A percentile compares a stretch with the other conserved stretches of the same genome.
phyloP scores from a whole-genome alignment of 1,284 basidiomycete genomes.

The Fomitopsis pinicola region DNA sequence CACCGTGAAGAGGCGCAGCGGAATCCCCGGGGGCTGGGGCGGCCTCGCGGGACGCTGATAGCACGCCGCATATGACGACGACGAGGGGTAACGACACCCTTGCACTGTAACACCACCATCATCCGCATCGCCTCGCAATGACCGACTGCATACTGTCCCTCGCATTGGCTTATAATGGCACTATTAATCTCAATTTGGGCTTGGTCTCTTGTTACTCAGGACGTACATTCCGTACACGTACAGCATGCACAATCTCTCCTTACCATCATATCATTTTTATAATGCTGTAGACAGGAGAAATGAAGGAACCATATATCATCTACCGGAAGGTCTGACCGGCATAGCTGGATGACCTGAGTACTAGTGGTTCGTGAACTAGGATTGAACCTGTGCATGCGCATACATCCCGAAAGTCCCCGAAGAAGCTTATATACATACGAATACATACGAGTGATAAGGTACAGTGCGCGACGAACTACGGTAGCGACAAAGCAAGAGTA shows the following conservation, averaged over 20 bases:
- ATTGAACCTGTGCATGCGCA: not conserved
- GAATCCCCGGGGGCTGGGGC: constrained; percentile 23
- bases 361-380: no score
- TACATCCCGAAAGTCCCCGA: not conserved
- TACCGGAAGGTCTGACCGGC: not conserved
- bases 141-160: not conserved
- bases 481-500: not conserved
- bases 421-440: not conserved
- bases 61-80: not conserved
- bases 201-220: not conserved
- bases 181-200: not conserved
- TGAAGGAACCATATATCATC: not conserved
- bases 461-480: not conserved
- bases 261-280: not conserved
- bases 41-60: constrained; percentile 13
- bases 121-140: not conserved
- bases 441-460: not conserved
- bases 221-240: not conserved
- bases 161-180: constrained; percentile 1
- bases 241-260: not conserved
- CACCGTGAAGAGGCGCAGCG: constrained; percentile 20
- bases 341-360: no score
- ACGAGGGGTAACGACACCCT: no score
- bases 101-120: not conserved
- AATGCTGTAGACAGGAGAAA: not conserved